phyloP scores from a whole-genome alignment of 2,329 filamentous ascomycete genomes.

The Nigrospora oryzae region DNA sequence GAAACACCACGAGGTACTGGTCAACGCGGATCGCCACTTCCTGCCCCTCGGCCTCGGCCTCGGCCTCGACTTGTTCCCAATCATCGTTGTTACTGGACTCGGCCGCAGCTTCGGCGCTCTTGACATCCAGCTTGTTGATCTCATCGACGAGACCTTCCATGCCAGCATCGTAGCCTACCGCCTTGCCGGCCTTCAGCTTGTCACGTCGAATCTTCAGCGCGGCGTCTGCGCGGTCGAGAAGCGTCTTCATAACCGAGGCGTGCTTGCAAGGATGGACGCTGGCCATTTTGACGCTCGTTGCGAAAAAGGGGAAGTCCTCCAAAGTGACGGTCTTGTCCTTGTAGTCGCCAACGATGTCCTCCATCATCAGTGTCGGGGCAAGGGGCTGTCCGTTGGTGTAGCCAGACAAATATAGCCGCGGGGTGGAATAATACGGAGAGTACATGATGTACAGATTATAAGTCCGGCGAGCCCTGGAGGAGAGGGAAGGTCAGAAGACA shows the following conservation, averaged over 20 bases:
- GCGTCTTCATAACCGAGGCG: slow-evolving; percentile 93
- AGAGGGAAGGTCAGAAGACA: slow-evolving; percentile 9
- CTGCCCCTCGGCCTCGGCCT: slow-evolving; percentile 59
- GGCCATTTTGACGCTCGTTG: slow-evolving; percentile 87
- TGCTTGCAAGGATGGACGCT: slow-evolving; percentile 97
- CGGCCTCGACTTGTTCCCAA: slow-evolving; percentile 59
- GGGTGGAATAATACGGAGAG: slow-evolving; percentile 91
- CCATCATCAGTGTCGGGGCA: slow-evolving; percentile 82
- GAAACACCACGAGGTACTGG: slow-evolving; percentile 78
- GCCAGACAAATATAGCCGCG: slow-evolving; percentile 88
- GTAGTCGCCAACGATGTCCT: slow-evolving; percentile 93
- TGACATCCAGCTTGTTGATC: slow-evolving; percentile 56
- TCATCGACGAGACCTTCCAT: slow-evolving; percentile 85
- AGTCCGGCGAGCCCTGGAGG: slow-evolving; percentile 69
- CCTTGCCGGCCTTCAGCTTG: slow-evolving; percentile 60
- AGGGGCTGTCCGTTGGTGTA: slow-evolving; percentile 79
- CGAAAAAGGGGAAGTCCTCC: slow-evolving; percentile 94
- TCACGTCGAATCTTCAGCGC: slow-evolving; percentile 82
- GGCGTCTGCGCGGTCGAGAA: slow-evolving; percentile 90
- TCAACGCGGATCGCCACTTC: slow-evolving; percentile 81
- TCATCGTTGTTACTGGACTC: slow-evolving; percentile 46
- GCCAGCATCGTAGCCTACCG: slow-evolving; percentile 42
- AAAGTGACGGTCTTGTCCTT: slow-evolving; percentile 98
- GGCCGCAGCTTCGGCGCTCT: slow-evolving; percentile 40
- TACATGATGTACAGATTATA: slow-evolving; percentile 99